These are phyloP conservation scores for Salisapilia sapeloensis DNA, from an alignment of 352 stramenopile species.

Conservation along the genomic window DNA sequence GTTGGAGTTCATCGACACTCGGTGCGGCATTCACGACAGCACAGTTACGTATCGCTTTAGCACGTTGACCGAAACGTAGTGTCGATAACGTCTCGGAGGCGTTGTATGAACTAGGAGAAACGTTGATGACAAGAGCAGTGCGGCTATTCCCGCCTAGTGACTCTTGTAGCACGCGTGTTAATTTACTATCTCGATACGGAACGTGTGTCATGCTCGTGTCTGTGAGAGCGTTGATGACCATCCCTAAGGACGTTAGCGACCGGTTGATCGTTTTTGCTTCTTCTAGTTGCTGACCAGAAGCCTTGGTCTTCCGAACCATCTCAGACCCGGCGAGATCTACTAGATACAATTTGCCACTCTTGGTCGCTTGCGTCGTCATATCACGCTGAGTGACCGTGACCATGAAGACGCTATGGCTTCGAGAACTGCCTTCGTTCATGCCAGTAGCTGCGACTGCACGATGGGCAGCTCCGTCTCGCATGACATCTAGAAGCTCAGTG, in stretches of 20 bases:
- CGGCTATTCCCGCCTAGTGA: slow-evolving; percentile 89
- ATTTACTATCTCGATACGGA: slow-evolving; percentile 83
- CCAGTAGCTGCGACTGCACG: slow-evolving; percentile 80
- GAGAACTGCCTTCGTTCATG: slow-evolving; percentile 88
- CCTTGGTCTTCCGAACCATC: slow-evolving; percentile 87
- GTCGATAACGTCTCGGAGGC: slow-evolving; percentile 85
- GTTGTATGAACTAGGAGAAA: slow-evolving; percentile 83
- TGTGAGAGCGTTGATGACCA: slow-evolving; percentile 90
- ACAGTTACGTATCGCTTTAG: slow-evolving; percentile 93
- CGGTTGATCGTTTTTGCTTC: slow-evolving; percentile 96
- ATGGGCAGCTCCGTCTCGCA: slow-evolving; percentile 66
- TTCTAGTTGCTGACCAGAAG: slow-evolving; percentile 82
- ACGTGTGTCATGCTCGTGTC: slow-evolving; percentile 65
- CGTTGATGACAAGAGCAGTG: slow-evolving; percentile 88
- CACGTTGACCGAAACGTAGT: slow-evolving; percentile 79
- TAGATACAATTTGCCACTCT: slow-evolving; percentile 83
- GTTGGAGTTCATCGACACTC: slow-evolving; percentile 84
- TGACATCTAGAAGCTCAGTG: slow-evolving; percentile 74
- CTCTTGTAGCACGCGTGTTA: slow-evolving; percentile 87
- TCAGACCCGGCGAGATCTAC: slow-evolving; percentile 90
- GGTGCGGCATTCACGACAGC: slow-evolving; percentile 85
- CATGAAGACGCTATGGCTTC: slow-evolving; percentile 88
- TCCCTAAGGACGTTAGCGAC: slow-evolving; percentile 84
- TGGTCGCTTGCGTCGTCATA: slow-evolving; percentile 73
- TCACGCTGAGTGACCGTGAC: slow-evolving; percentile 81